phyloP scores from a whole-genome alignment of 1,284 basidiomycete genomes.

The Tilletia horrida region DNA sequence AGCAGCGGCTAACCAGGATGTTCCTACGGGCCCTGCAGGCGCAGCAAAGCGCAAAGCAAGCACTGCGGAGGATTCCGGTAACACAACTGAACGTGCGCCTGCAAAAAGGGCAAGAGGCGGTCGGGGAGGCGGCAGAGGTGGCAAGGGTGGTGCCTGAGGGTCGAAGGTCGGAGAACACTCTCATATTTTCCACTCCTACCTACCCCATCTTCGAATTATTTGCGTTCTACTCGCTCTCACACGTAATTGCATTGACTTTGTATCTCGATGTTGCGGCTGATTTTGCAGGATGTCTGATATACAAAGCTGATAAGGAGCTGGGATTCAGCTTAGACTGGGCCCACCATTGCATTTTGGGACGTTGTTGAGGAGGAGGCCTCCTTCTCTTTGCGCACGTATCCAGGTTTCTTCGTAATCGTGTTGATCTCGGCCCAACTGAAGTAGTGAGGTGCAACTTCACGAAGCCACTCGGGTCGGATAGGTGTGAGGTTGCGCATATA shows the following conservation, averaged over 20 bases:
- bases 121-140: too few species aligned
- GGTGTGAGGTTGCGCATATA: constrained; percentile 86
- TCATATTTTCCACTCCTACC: too few species aligned
- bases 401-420: constrained; percentile 8
- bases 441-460: constrained; percentile 63
- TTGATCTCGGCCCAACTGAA: constrained; percentile 19
- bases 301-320: too few species aligned
- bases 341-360: background rate
- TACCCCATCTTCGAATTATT: too few species aligned
- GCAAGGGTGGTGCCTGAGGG: too few species aligned
- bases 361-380: background rate
- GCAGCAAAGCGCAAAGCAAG: constrained; percentile 2
- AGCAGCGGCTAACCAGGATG: background rate
- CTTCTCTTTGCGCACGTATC: constrained; percentile 14
- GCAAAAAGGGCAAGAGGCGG: background rate
- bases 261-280: too few species aligned
- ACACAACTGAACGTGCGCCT: background rate
- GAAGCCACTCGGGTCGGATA: constrained; percentile 87
- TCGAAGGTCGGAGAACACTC: too few species aligned
- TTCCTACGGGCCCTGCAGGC: background rate
- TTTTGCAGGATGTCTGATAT: too few species aligned
- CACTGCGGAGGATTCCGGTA: background rate
- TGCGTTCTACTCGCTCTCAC: too few species aligned
- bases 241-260: too few species aligned
- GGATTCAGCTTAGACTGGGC: background rate